Evolutionary conservation across 176 grass and related monocot species (phyloP), one percentile per base, ranked within the genome.

Genomic region (Ananas comosus): DNA sequence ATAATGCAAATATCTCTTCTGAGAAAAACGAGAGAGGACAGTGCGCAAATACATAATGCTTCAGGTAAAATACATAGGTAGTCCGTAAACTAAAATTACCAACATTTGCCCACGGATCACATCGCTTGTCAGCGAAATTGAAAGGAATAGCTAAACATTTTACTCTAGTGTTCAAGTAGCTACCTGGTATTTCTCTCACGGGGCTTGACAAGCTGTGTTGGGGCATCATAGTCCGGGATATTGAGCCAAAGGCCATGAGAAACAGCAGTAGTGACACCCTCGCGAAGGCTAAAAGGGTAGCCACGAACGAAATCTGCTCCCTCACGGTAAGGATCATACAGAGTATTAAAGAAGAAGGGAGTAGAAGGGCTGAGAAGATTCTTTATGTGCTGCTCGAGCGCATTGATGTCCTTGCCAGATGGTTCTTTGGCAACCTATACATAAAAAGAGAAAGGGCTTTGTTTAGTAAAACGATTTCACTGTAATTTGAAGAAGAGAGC

Each of bases 181-280:
- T 67, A 78, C 85, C 87, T 85, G 2, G 8, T 67, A 52, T 89
- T 89, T 77, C 79, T 89, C 72, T 89, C 87, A 48, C 48, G 79
- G 13, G 87, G 87, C 68, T 89, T 89, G 21, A 89, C 87, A 77
- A 89, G 87, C 69, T 89, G 87, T 47, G 87, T 89, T 68, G 87
- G 87, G 25, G 87, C 87, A 82, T 89, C 87, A 48, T 89, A 85
- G 64, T 89, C 87, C 12, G 87, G 87, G 76, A 89, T 80, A 76
- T 89, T 89, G 48, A 89, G 87, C 87, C 87, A 89, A 70, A 85
- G 79, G 51, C 87, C 87, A 27, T 89, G 87, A 64, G 87, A 89
- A 63, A 89, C 79, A 56, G 79, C 87, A 82, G 87, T 85, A 56
- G 79, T 72, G 48, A 59, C 72, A 74, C 87, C 87, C 76, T 89